Conservation (phyloP, 371 early-diverging fungal species). For the Mucor ambiguus region DNA sequence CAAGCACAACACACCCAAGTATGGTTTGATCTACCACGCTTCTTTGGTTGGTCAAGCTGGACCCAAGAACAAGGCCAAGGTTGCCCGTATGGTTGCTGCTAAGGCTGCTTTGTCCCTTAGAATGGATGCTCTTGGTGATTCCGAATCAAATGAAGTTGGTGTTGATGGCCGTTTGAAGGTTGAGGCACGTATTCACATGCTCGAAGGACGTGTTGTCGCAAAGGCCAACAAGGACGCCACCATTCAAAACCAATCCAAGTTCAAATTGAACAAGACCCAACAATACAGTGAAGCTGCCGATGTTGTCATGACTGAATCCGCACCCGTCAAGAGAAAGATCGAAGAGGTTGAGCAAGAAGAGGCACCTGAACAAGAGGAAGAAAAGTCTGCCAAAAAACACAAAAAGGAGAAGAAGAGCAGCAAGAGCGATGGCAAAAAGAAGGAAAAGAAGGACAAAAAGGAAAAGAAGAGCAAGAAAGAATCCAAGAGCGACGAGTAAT, state of each 20-base stretch:
- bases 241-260: conserved; percentile 73
- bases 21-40: conserved; percentile 95
- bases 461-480: conserved; percentile 35
- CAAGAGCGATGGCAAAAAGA: conserved; percentile 40
- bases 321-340: conserved; percentile 45
- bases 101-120: conserved; percentile 93
- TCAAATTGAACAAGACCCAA: conserved; percentile 54
- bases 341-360: conserved; percentile 40
- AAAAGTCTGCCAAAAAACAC: conserved; percentile 50
- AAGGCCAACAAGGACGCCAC: conserved; percentile 57
- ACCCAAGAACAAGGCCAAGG: conserved; percentile 90
- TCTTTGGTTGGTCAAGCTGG: conserved; percentile 87
- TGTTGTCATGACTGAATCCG: conserved; percentile 41
- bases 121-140: conserved; percentile 94
- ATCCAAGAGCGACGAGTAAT: background rate
- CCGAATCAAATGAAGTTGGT: conserved; percentile 82
- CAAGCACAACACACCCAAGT: conserved; percentile 96
- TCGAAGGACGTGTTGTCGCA: conserved; percentile 70
- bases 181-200: conserved; percentile 84
- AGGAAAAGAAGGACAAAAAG: conserved; percentile 51
- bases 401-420: conserved; percentile 43
- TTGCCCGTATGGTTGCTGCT: conserved; percentile 90
- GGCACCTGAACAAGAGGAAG: conserved; percentile 34
- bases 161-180: conserved; percentile 83
- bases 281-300: conserved; percentile 43